Percentiles rank a stretch among this genome's conserved stretches.
Conservation (phyloP, 1,284 basidiomycete genomes). For the Termitomyces sp. region DNA sequence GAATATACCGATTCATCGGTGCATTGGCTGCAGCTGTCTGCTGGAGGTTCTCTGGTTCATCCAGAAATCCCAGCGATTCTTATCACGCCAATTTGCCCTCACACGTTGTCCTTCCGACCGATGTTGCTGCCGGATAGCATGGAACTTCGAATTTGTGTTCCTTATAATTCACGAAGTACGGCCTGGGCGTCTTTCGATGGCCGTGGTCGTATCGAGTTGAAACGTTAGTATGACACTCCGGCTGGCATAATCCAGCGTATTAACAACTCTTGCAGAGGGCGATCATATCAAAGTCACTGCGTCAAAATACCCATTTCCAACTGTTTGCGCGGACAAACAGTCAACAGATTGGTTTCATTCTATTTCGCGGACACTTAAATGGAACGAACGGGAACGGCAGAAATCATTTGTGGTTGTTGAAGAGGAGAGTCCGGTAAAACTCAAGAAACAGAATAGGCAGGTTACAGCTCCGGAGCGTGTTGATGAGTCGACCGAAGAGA, state of each 20-base stretch:
- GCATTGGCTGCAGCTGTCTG: conserved; percentile 66
- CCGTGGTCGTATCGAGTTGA: conserved; percentile 91
- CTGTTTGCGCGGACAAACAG: conserved; percentile 96
- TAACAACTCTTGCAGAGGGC: conserved; percentile 61
- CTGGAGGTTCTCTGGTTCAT: conserved; percentile 96
- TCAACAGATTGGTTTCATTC: conserved; percentile 98
- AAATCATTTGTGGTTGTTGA: conserved; percentile 98
- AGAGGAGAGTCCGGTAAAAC: conserved; percentile 68
- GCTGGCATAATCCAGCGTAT: background rate
- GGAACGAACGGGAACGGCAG: conserved; percentile 96
- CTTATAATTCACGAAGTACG: conserved; percentile 96
- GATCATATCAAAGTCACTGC: conserved; percentile 99
- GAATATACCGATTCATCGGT: conserved; percentile 4
- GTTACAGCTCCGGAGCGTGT: conserved; percentile 15
- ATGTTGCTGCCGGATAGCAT: conserved; percentile 99
- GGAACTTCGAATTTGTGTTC: conserved; percentile 97
- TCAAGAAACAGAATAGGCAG: conserved; percentile 28
- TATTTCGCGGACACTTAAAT: conserved; percentile 93
- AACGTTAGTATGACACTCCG: conserved; percentile 56
- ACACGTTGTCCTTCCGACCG: conserved; percentile 97
- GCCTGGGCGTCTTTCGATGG: conserved; percentile 99
- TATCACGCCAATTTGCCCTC: conserved; percentile 97
- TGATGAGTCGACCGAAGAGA: conserved; percentile 32
- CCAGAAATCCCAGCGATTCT: conserved; percentile 96
- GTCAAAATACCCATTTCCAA: conserved; percentile 97